phyloP scores from a whole-genome alignment of 2,329 filamentous ascomycete genomes.

The Didymella sp. region DNA sequence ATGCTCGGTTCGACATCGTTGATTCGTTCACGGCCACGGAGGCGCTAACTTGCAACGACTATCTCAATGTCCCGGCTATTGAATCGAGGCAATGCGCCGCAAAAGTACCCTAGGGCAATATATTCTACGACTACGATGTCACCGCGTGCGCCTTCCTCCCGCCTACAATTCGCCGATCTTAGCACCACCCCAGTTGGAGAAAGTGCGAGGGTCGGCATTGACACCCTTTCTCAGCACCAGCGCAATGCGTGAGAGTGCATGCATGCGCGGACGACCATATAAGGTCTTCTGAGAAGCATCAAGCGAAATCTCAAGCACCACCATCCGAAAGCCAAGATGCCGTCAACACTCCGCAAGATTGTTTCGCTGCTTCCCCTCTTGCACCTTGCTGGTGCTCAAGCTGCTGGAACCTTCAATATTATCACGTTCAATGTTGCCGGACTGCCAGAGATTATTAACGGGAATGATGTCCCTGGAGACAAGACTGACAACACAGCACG shows the following conservation, averaged over 20 bases:
- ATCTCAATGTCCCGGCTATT: conserved; percentile 3
- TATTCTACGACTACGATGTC: conserved; percentile 1
- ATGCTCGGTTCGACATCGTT: conserved; percentile 7
- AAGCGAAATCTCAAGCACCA: not conserved
- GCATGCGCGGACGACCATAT: not conserved
- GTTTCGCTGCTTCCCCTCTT: conserved; percentile 18
- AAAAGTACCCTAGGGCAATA: conserved; percentile 3
- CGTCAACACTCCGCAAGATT: conserved; percentile 10
- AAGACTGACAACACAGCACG: conserved; percentile 64
- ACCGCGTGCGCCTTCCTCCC: conserved; percentile 6
- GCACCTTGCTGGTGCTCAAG: conserved; percentile 26
- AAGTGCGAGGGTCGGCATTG: not conserved
- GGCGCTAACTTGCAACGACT: conserved; percentile 12
- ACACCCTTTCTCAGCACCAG: not conserved
- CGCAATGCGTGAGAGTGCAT: conserved; percentile 6
- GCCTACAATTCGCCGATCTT: conserved; percentile 11
- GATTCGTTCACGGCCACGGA: conserved; percentile 3
- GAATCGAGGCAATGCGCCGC: conserved; percentile 12
- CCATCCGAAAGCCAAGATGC: conserved; percentile 19
- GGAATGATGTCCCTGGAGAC: conserved; percentile 67
- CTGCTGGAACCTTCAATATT: conserved; percentile 58
- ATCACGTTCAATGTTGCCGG: conserved; percentile 68
- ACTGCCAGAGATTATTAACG: conserved; percentile 63
- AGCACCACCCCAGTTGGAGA: not conserved
- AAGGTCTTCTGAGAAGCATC: not conserved